Base-by-base conservation (phyloP, 108 stramenopile species). In the Conticribra weissflogii region DNA sequence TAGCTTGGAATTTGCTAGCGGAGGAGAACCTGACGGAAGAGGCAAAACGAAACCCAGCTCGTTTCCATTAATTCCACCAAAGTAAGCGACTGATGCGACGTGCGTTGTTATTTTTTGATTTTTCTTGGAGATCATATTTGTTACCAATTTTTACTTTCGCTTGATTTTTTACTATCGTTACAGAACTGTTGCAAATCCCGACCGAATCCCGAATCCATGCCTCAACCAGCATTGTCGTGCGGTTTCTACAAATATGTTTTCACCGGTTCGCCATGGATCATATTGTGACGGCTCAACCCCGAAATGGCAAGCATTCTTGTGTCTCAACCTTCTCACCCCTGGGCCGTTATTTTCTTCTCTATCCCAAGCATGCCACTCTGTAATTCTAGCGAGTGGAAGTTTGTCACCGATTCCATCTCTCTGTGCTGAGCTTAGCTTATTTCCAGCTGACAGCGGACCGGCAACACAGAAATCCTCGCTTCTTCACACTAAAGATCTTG, bases 361-460 rank as follows among this genome's bases (percentile, higher is more conserved):
- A 19, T 33, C 79, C 1, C 48, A 76, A 18, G 66, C 81, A 33
- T 83, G 85, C 55, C 72, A 81, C 19, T 78, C 82, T 0, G 62
- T 93, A 25, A 78, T 93, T 14, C 76, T 93, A 12, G 92, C 92
- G 14, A 84, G 83, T 25, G 92, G 92, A 19, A 84, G 80, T 8
- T 78, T 93, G 9, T 78, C 89, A 5, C 92, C 92, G 3, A 61
- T 93, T 25, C 73, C 83, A 29, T 84, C 83, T n/a, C 73, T 92
- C 3, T 89, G 85, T 52, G 86, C 83, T 17, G 91, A 92, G 56
- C 72, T 92, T 31, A 78, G 80, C 54, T 73, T 92, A 21, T 72
- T 71, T 31, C 51, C 69, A 14, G 56, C 65, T 27, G 53, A 72
- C 21, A n/a, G n/a, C n/a, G n/a, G n/a, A n/a, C n/a, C n/a, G n/a